Percentiles rank a stretch among this genome's conserved stretches.
phyloP scores from a whole-genome alignment of 495 filamentous ascomycete species.

The Pyrenula massariospora region DNA sequence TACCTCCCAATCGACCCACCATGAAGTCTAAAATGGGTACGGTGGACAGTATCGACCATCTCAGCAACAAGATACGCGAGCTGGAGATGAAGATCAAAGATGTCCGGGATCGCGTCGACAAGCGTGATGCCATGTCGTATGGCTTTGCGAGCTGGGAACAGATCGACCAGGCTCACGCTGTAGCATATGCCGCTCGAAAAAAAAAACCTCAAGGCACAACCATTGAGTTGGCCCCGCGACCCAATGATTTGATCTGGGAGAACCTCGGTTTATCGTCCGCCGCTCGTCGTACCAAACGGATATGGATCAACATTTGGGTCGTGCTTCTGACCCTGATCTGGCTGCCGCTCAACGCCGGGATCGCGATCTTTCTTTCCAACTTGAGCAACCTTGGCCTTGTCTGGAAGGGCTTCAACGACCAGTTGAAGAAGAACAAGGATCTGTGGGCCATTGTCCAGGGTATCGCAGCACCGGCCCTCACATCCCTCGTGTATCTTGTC shows the following conservation, averaged over 20 bases:
- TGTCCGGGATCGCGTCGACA: constrained; percentile 69
- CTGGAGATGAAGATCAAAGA: constrained; percentile 78
- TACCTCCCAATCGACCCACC: constrained; percentile 67
- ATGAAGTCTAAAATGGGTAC: constrained; percentile 50
- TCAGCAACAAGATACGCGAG: constrained; percentile 71
- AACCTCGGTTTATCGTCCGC: constrained; percentile 64
- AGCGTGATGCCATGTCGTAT: constrained; percentile 75
- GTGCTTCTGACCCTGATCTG: constrained; percentile 70
- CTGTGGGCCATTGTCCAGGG: constrained; percentile 86
- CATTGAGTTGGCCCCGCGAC: constrained; percentile 67
- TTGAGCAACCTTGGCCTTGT: constrained; percentile 66
- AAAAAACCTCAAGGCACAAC: constrained; percentile 74
- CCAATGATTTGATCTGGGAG: constrained; percentile 92
- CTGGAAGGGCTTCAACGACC: constrained; percentile 63
- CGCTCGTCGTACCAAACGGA: constrained; percentile 54
- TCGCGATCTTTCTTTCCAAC: constrained; percentile 86
- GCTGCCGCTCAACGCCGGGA: constrained; percentile 90
- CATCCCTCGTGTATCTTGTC: constrained; percentile 76
- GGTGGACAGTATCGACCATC: constrained; percentile 88
- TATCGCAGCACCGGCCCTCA: constrained; percentile 83
- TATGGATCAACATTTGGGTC: constrained; percentile 78
- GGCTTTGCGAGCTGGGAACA: constrained; percentile 89
- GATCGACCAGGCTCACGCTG: constrained; percentile 77
- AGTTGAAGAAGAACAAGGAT: constrained; percentile 44
- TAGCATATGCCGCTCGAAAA: constrained; percentile 67